Evolutionary conservation across 1,284 basidiomycete species (phyloP), one percentile per base, ranked within the genome.

Genomic region (Thelephora terrestris): DNA sequence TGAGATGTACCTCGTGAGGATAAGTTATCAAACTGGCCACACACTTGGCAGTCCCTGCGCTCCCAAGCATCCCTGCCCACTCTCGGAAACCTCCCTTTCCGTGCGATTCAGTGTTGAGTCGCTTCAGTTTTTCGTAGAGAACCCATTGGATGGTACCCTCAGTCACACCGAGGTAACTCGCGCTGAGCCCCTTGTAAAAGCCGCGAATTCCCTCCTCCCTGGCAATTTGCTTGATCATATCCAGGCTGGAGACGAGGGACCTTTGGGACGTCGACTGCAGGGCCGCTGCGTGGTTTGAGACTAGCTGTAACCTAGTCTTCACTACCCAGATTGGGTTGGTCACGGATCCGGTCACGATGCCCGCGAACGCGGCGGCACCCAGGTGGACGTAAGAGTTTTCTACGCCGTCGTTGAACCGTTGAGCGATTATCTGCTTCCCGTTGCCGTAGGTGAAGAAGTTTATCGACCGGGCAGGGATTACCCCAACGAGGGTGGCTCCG

Each of bases 321-420:
- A 99, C 90, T 36, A 99, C 94, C 95, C 95, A 99, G 42, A 99
- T 96, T 0, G 95, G 95, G 63, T 98, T 98, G 16, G 95, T 98
- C 9, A 81, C 90, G 0, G 91, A 87, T 1, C 93, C 79, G 0
- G 95, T 99, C 25, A 78, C 73, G 54, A 98, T 69, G 6, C 91
- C 90, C 0, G 95, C 95, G 4, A 83, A 62, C 0, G 91, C 88
- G 0, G 94, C 96, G 0, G 95, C 89, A 5, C 71, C 60, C 14
- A 99, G 79, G 63, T 99, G 94, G 0, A 99, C 81, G 52, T 79
- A 75, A 0, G 87, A 75, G 61, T 90, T 92, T 65, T 97, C 92
- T 52, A 79, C 67, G 1, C 93, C 89, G 21, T 81, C 58, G 61
- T 94, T 91, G 68, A 97, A 91, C 17, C 73, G 64, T 45, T 87